These are phyloP conservation scores for Steccherinum ochraceum DNA, from an alignment of 768 basidiomycete genomes.

Conservation along the genomic window DNA sequence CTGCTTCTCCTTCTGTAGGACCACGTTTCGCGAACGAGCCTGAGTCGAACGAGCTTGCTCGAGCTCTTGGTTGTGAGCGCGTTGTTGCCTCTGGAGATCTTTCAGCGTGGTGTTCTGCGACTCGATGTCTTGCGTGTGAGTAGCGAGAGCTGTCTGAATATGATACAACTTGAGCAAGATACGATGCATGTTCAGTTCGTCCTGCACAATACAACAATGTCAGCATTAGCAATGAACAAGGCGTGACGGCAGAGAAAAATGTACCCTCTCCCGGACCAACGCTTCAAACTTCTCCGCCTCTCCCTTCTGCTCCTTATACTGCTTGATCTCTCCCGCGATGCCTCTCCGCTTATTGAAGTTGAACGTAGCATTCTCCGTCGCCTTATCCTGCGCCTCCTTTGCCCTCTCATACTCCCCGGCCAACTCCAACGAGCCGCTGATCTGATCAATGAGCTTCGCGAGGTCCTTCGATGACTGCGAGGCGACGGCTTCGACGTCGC, in stretches of 20 bases:
- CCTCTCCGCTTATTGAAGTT: conserved; percentile 93
- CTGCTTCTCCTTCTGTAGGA: conserved; percentile 79
- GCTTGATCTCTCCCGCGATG: conserved; percentile 91
- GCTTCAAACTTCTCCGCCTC: conserved; percentile 87
- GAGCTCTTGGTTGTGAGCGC: conserved; percentile 61
- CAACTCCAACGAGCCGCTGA: conserved; percentile 89
- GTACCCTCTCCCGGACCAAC: conserved; percentile 66
- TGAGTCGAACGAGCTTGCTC: conserved; percentile 74
- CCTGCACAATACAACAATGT: conserved; percentile 37
- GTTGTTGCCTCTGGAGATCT: conserved; percentile 64
- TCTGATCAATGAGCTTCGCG: conserved; percentile 88
- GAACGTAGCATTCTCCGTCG: conserved; percentile 90
- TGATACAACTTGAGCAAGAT: conserved; percentile 86
- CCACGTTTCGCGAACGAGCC: conserved; percentile 65
- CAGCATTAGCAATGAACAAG: neutral
- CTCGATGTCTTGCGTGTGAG: conserved; percentile 62
- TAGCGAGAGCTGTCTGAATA: conserved; percentile 77
- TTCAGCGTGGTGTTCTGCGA: conserved; percentile 67
- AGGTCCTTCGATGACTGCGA: conserved; percentile 90
- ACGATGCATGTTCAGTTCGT: conserved; percentile 75
- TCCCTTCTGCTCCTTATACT: conserved; percentile 94
- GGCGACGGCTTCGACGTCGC: conserved; percentile 97
- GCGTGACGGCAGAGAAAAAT: too few species aligned
- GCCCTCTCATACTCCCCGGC: conserved; percentile 85
- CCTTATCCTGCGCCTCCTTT: conserved; percentile 79